phyloP scores from a whole-genome alignment of 169 alveolate species.

The Plasmodium berghei region DNA sequence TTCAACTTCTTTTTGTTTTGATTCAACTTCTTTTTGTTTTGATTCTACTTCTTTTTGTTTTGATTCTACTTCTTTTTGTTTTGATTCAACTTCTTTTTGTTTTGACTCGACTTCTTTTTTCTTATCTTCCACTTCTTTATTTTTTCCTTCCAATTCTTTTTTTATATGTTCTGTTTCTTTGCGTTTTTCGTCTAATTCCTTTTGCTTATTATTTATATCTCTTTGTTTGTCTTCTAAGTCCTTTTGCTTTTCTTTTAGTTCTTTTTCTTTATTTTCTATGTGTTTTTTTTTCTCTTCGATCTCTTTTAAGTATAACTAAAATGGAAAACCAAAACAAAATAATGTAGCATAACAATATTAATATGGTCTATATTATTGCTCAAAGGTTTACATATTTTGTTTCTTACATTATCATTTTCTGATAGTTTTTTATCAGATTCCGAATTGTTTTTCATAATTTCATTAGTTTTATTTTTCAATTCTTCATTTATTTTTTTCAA shows the following conservation, averaged over 20 bases:
- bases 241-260: slow-evolving; percentile 19
- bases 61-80: slow-evolving; percentile 27
- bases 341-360: slow-evolving; percentile 4
- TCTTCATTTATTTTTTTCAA: slow-evolving; percentile 60
- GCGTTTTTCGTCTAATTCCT: slow-evolving; percentile 17
- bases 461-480: slow-evolving; percentile 29
- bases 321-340: slow-evolving; percentile 13
- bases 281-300: slow-evolving; percentile 25
- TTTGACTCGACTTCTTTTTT: slow-evolving; percentile 21
- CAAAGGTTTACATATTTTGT: slow-evolving; percentile 1
- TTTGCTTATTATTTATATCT: slow-evolving; percentile 27
- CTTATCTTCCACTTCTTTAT: slow-evolving; percentile 20
- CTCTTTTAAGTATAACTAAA: slow-evolving; percentile 49
- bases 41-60: slow-evolving; percentile 22
- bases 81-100: slow-evolving; percentile 21
- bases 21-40: slow-evolving; percentile 23
- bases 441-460: slow-evolving; percentile 19
- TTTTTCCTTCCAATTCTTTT: slow-evolving; percentile 24
- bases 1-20: slow-evolving; percentile 26
- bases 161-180: slow-evolving; percentile 25
- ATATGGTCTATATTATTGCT: neutral
- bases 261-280: slow-evolving; percentile 15
- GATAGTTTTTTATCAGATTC: slow-evolving; percentile 5
- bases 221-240: slow-evolving; percentile 4
- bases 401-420: slow-evolving; percentile 58